Evolutionary conservation across 176 grass and related monocot genomes (phyloP), one percentile per base, ranked within the genome.

Genomic region (Phoenix roebelenii): DNA sequence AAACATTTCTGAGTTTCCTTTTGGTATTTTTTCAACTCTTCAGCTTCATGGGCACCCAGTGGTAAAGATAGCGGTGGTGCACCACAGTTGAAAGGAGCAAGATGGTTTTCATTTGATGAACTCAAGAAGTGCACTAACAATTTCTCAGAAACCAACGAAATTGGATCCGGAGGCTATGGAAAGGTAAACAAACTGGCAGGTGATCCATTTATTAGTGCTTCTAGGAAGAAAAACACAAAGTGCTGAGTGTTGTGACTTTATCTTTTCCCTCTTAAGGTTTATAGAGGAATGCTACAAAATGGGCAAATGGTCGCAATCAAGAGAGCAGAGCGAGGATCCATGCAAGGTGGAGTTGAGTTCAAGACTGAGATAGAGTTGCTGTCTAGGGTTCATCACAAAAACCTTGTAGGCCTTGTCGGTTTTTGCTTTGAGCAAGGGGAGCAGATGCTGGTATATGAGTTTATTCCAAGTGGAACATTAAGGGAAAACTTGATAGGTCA

Each of bases 311-410:
- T 81, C 65, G 90, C 90, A 6, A 81, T 95, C 72, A 95, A 95
- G 77, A 67, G 90, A 58, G 85, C 85, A 23, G 59, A 95, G 64
- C 65, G 79, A 59, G 82, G 82, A 67, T 95, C 90, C 55, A 89
- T 76, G 77, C 90, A 95, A 81, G 90, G 90, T 52, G 82, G 72
- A 26, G 49, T 73, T 55, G 85, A 95, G 72, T 95, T 95, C 74
- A 95, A 89, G 72, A 95, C 76, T 72, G 90, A 95, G 79, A 95
- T 95, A 23, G 90, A 95, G 59, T 79, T 89, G 30, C 67, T 95
- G 49, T 89, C 85, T 23, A 89, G 90, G 63, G 90, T 95, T 66
- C 90, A 95, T 76, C 90, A 95, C 76, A 83, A 68, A 70, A 95
- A 95, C 64, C 74, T 95, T 15, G 85, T 95, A 69, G 71, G 68